Base-by-base conservation (phyloP, 257 asterid species). In the Jaltomata sinuosa region DNA sequence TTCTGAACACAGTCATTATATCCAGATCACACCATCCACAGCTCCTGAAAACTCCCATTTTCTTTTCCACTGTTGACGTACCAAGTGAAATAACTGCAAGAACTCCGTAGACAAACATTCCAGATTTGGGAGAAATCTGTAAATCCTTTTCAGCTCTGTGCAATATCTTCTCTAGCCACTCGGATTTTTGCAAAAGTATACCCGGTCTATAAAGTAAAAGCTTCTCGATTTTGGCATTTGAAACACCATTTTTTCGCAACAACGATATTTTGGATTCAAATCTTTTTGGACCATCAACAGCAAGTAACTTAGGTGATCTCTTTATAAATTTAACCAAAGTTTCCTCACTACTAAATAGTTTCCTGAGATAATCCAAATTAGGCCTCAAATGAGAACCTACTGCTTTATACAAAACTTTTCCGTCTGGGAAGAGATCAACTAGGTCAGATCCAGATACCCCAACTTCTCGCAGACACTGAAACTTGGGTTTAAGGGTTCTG, bases 401-500 rank as follows among this genome's bases (percentile, higher is more conserved):
- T 50, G 54, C 81, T 40, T 19, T 38, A 6, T 21, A 3, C n/a
- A 86, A 27, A 55, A 67, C 19, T 12, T 3, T 1, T 6, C 16
- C 38, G n/a, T 79, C 49, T 11, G 22, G 25, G 8, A 86, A 3
- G 21, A 86, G 6, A 21, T 54, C 45, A 14, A 57, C 74, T 22
- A 85, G 64, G 19, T 71, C 85, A 62, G 79, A 85, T 34, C 67
- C 54, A 54, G 87, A 81, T 12, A 85, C 45, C 38, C 79, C 84
- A 10, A 83, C 45, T 25, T 64, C 81, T 59, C 11, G 64, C 25
- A 83, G 77, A 32, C 59, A 53, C 81, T 55, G 52, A 40, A 86
- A 14, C 80, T 83, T 86, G 52, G 86, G 88, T 54, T 83, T 32
- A 22, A 86, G 88, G 76, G 57, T 62, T 77, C 34, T 83, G 55